phyloP scores from a whole-genome alignment of 768 basidiomycete genomes.

The Rhizopogon rudus region DNA sequence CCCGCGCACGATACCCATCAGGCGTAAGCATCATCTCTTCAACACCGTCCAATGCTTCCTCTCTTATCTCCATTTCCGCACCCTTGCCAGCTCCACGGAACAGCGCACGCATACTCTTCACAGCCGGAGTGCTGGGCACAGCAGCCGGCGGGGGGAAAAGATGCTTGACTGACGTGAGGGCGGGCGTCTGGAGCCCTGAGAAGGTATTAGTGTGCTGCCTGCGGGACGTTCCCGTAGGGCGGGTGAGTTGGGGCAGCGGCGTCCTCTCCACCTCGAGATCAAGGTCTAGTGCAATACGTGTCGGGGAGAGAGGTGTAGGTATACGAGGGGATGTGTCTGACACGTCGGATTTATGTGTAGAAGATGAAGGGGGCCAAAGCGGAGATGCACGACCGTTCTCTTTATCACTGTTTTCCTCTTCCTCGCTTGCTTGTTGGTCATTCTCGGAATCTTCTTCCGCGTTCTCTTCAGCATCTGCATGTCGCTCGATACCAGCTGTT shows the following conservation, averaged over 20 bases:
- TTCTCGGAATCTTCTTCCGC: constrained; percentile 10
- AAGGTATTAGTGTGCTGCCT: not conserved
- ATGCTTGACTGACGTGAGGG: constrained; percentile 26
- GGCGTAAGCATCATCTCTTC: constrained; percentile 28
- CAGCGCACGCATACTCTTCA: constrained; percentile 27
- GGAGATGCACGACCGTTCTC: constrained; percentile 6
- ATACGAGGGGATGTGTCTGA: constrained; percentile 13
- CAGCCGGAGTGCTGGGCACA: constrained; percentile 16
- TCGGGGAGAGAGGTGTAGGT: not conserved
- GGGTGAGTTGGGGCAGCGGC: constrained; percentile 1
- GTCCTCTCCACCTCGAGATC: constrained; percentile 1
- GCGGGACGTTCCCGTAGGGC: not conserved
- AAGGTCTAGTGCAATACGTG: not conserved
- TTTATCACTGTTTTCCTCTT: constrained; percentile 6
- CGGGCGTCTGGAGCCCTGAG: constrained; percentile 19
- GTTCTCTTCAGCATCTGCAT: constrained; percentile 34
- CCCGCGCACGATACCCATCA: constrained; percentile 14
- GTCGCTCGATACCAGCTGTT: constrained; percentile 25
- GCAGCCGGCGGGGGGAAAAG: constrained; percentile 18
- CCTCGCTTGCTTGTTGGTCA: not conserved
- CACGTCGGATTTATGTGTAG: no score
- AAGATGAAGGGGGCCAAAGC: no score
- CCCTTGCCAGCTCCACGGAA: constrained; percentile 16
- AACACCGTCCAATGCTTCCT: constrained; percentile 20
- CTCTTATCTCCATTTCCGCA: constrained; percentile 22